A percentile compares a stretch with the other conserved stretches of the same genome.
Conservation (phyloP, 129 eudicot species). For the Flaveria ramosissima region DNA sequence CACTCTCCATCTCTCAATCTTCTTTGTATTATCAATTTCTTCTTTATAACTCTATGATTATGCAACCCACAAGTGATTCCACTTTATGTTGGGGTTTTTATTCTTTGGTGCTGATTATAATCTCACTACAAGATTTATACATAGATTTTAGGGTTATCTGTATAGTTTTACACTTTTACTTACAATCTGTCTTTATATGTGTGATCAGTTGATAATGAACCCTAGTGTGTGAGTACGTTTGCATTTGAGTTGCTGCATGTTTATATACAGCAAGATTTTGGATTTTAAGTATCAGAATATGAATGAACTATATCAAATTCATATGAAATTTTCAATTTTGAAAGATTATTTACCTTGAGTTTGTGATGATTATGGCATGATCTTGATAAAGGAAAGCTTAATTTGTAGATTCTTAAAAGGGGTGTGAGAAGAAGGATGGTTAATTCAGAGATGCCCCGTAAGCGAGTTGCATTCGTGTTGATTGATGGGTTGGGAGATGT, state of each 20-base stretch:
- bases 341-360: neutral
- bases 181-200: neutral
- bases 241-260: conserved; percentile 7
- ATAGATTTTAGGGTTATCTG: conserved; percentile 15
- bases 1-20: conserved; percentile 10
- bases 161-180: neutral
- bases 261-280: conserved; percentile 2
- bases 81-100: neutral
- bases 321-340: neutral
- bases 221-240: neutral
- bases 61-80: too few species aligned
- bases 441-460: conserved; percentile 42
- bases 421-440: conserved; percentile 45
- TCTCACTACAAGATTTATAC: neutral
- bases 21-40: conserved; percentile 3
- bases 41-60: too few species aligned
- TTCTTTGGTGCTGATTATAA: neutral
- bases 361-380: conserved; percentile 12
- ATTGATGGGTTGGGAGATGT: conserved; percentile 98
- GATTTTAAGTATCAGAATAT: neutral
- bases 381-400: conserved; percentile 13
- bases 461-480: conserved; percentile 85
- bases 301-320: neutral
- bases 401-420: conserved; percentile 16
- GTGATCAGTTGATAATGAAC: conserved; percentile 13